Evolutionary conservation across 306 rosid species (phyloP), one percentile per base, ranked within the genome.

Genomic region (Cicer arietinum): DNA sequence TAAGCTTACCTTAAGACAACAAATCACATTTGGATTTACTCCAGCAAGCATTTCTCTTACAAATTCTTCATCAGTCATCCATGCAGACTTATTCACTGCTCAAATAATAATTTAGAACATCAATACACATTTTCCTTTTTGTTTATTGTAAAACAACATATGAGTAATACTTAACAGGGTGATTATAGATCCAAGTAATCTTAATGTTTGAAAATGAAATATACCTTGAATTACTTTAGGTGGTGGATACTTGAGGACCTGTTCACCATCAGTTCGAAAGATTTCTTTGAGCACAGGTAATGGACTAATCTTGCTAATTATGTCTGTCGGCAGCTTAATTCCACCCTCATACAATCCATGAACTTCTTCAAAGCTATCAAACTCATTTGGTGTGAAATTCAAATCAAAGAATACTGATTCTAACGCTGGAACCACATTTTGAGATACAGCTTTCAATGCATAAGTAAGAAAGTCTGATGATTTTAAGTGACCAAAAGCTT

Each of bases 1-100:
- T 61, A 73, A 13, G 25, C 82, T 81, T 78, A 84, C 88, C 43
- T 82, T 68, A 59, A 85, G 88, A 54, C 66, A 1, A 48, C 77
- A 7, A 76, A 89, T 85, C 72, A 74, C 12, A 47, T 80, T 81
- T 41, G 93, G 93, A 81, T 89, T 83, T 69, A 89, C 86, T 84
- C 93, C 93, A 25, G 88, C 88, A 65, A 86, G 73, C 91, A 85
- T 89, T 71, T 89, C 93, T 83, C 93, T 87, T 2, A 85, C 88
- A 79, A 89, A 89, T 79, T 89, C 93, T 78, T 89, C 91, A 59
- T 89, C 90, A 10, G 89, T 83, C 85, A 87, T 89, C 93, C 93
- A 89, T 25, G 85, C 93, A 58, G 82, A 73, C 64, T 10, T 83
- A 51, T 73, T 71, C 59, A 76, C 93, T 89, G 76, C 2, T 17